Evolutionary conservation across 148 eudicot genomes (phyloP).

Genomic region (Heliosperma pusillum): DNA sequence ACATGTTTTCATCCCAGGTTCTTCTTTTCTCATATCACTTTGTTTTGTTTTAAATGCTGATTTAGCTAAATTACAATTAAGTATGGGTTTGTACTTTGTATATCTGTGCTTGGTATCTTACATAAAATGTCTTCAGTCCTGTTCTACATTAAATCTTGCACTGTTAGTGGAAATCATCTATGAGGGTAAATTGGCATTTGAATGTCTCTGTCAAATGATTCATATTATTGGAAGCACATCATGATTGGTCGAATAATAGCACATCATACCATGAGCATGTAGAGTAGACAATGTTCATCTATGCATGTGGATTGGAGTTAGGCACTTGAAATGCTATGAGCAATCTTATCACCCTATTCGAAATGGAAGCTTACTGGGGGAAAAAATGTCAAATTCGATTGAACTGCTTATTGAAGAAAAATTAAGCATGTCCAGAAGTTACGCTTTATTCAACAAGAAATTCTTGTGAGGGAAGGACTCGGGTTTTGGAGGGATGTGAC

Average conservation of each 20-base stretch:
- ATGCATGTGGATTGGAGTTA: not conserved
- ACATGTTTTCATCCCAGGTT: slow-evolving; percentile 88
- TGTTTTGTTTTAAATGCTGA: not conserved
- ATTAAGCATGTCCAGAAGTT: not conserved
- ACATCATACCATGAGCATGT: not conserved
- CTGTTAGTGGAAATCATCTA: not conserved
- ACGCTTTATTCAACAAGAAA: not conserved
- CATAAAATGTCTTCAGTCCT: not conserved
- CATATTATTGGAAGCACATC: not conserved
- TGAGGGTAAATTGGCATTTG: not conserved
- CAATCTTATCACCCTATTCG: not conserved
- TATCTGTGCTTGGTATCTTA: not conserved
- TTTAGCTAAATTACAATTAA: not conserved
- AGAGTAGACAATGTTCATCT: not conserved
- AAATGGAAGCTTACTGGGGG: not conserved
- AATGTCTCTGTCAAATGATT: not conserved
- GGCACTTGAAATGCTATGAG: not conserved
- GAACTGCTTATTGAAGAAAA: not conserved
- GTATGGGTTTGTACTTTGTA: not conserved
- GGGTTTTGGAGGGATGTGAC: not conserved
- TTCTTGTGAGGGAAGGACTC: not conserved
- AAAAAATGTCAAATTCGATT: not conserved
- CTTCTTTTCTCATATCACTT: not conserved
- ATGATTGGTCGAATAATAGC: not conserved
- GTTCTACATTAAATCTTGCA: not conserved